Base-by-base conservation (phyloP, 805 yeast genomes). In the Saccharomycopsis sp. region DNA sequence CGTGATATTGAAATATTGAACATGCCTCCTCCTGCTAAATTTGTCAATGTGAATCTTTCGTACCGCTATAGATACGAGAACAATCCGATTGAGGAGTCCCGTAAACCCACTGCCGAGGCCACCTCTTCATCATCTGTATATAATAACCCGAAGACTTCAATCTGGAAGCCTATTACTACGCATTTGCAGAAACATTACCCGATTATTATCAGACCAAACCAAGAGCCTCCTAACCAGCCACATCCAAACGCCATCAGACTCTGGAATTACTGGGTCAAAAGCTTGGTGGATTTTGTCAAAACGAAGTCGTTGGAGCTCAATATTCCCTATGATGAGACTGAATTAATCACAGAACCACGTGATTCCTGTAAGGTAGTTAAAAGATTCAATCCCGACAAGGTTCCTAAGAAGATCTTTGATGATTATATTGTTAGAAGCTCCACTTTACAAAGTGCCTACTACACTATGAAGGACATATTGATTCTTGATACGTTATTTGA, bases 1-100 rank as follows among this genome's bases (percentile, higher is more conserved):
- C 41, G 55, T 61, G 47, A 63, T 44, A 73, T 75, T 58, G 71
- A 66, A 47, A 76, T 80, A 57, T 78, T 81, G 58, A 85, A 86
- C 60, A 66, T 92, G 15, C 86, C 96, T 1, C 97, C 98, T 0
- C 96, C 97, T 2, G 91, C 97, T 1, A 72, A 88, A 56, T 87
- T 90, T 63, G 85, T 96, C 0, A 82, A 86, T 50, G 82, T 86
- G 14, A 79, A 84, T 42, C 81, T 87, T 56, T 97, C 97, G 2
- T 86, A 82, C 65, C 81, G 83, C 63, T 93, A 90, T 71, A 81
- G 81, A 59, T 94, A 86, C 69, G 85, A 83, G 58, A 87, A 87
- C 62, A 92, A 89, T 64, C 85, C 92, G 1, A 71, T 82, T 66
- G 70, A 78, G 61, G 65, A 75, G 5, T 76, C 81, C 47, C 78